Conservation (phyloP, 257 asterid genomes). For the Jacaranda mimosifolia region DNA sequence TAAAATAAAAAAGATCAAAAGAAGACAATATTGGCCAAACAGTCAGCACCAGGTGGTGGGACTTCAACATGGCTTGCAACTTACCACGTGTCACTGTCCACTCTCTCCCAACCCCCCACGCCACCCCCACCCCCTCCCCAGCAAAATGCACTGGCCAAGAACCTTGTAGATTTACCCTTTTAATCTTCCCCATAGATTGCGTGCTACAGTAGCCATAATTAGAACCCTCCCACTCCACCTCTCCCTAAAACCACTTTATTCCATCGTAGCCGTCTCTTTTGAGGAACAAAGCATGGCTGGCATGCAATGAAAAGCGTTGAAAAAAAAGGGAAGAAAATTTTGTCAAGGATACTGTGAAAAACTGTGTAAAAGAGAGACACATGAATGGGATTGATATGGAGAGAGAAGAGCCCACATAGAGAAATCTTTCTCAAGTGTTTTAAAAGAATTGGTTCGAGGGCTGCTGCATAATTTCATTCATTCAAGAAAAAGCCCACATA, state of each 20-base stretch:
- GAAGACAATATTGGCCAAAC: constrained; percentile 20
- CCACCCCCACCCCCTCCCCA: constrained; percentile 34
- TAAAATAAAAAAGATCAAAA: not conserved
- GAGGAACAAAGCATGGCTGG: constrained; percentile 44
- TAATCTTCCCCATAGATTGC: constrained; percentile 36
- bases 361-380: constrained; percentile 28
- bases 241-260: constrained; percentile 39
- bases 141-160: not conserved
- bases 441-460: constrained; percentile 19
- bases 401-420: constrained; percentile 1
- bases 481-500: constrained; percentile 15
- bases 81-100: constrained; percentile 45
- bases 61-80: not conserved
- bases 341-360: constrained; percentile 12
- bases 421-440: too few species aligned
- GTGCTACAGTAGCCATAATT: constrained; percentile 44
- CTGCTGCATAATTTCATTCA: constrained; percentile 38
- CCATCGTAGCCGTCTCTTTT: constrained; percentile 42
- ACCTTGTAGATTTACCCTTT: constrained; percentile 32
- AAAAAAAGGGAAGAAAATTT: constrained; percentile 11
- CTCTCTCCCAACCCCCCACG: constrained; percentile 25
- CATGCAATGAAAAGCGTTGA: constrained; percentile 56
- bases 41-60: not conserved
- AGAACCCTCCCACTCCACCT: constrained; percentile 32
- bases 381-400: constrained; percentile 24